Conservation (phyloP, 768 basidiomycete genomes). For the Mycena albidolilacea region DNA sequence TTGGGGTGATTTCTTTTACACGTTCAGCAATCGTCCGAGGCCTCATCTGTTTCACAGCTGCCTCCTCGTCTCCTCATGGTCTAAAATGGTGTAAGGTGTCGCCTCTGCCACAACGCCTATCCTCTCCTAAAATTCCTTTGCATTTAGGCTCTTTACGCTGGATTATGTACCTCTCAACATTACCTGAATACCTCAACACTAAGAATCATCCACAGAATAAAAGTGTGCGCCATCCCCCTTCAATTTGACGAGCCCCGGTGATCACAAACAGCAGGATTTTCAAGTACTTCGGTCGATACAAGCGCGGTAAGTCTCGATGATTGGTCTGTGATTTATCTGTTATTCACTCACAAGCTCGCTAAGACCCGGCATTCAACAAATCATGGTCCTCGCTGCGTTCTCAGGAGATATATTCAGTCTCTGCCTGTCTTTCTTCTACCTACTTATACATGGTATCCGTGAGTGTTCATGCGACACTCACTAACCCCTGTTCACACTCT, state of each 20-base stretch:
- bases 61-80: conserved; percentile 13
- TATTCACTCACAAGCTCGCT: background rate
- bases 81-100: conserved; percentile 9
- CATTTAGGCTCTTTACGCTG: conserved; percentile 11
- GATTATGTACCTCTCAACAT: conserved; percentile 3
- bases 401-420: conserved; percentile 8
- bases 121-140: background rate
- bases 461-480: background rate
- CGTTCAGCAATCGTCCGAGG: no score
- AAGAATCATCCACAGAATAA: no score
- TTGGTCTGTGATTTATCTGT: background rate
- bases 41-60: conserved; percentile 8
- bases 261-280: background rate
- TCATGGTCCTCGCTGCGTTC: background rate
- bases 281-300: no score
- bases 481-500: no score
- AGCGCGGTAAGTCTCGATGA: background rate
- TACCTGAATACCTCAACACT: no score
- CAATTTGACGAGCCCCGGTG: background rate
- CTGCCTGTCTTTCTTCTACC: conserved; percentile 2
- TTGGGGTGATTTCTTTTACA: no score
- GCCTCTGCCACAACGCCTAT: no score
- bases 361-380: conserved; percentile 10
- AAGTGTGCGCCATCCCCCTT: background rate
- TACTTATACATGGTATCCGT: conserved; percentile 19